Evolutionary conservation across 2,329 filamentous ascomycete genomes (phyloP).

Genomic region (Parafenestella ontariensis): DNA sequence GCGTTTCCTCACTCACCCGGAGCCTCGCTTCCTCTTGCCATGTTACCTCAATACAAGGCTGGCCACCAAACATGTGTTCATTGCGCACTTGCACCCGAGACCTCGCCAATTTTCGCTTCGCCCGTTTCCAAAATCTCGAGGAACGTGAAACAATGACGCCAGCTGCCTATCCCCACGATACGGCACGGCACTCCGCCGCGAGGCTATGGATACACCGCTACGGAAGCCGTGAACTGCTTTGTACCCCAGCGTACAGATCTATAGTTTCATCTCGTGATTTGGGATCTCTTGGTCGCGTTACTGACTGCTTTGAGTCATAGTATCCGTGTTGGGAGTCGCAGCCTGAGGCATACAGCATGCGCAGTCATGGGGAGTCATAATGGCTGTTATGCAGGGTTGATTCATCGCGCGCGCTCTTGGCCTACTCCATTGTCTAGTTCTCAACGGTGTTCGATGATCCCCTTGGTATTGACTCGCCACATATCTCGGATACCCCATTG

Average conservation of each 20-base stretch:
- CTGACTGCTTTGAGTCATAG: neutral
- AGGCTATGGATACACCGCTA: neutral
- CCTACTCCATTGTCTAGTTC: neutral
- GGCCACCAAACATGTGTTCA: neutral
- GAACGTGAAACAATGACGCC: neutral
- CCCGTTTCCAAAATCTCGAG: neutral
- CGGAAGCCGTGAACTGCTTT: neutral
- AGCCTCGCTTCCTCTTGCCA: neutral
- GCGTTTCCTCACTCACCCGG: neutral
- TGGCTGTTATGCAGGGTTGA: neutral
- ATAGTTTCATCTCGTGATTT: neutral
- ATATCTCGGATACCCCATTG: neutral
- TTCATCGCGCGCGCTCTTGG: neutral
- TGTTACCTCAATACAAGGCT: neutral
- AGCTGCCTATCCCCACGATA: neutral
- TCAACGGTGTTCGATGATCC: neutral
- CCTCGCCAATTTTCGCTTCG: neutral
- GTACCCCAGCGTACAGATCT: neutral
- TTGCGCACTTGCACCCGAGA: neutral
- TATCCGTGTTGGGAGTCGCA: neutral
- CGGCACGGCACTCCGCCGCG: neutral
- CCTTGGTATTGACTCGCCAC: neutral
- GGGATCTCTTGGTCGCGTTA: neutral
- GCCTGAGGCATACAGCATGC: neutral
- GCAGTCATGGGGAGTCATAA: neutral